Evolutionary conservation across 306 rosid species (phyloP), one percentile per base, ranked within the genome.

Genomic region (Vicia sativa): DNA sequence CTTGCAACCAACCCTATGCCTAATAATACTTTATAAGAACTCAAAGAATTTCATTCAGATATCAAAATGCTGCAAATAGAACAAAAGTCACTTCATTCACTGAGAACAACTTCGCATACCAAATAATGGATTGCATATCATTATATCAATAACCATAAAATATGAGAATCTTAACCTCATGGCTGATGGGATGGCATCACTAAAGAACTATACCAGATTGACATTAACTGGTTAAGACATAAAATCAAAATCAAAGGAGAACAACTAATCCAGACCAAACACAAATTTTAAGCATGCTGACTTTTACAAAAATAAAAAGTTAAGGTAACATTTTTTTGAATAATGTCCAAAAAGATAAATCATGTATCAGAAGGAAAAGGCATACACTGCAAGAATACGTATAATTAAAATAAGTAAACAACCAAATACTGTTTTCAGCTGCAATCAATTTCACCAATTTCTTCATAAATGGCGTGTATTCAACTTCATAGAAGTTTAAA

Each of bases 21-120:
- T 19, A 59, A 54, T 29, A 54, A 34, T 6, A 25, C 65, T 64
- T 5, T 8, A 49, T 11, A 45, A 23, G 26, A 62, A 46, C 5
- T 4, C 26, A 61, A 67, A 61, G n/a, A 15, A 11, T 61, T 35
- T 12, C 72, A 68, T 68, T 19, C 44, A 23, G 49, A 43, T 52
- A 26, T 12, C 2, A 52, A 42, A 49, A 42, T 50, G 41, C 56
- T 15, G 18, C 62, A 67, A 49, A 12, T 7, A 9, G 7, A 15
- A 49, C 16, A 49, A 11, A 23, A 23, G 25, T 63, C 12, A 44
- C 62, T 39, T 18, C 34, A 21, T 56, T 77, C 14, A 23, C 49
- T 45, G 46, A 38, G 16, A 43, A 54, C 29, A 9, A 14, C 19
- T 10, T 14, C 21, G 23, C 21, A 39, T 37, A 39, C 16, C 38